Evolutionary conservation across 2,329 filamentous ascomycete species (phyloP).

Genomic region (Fusarium mexicanum): DNA sequence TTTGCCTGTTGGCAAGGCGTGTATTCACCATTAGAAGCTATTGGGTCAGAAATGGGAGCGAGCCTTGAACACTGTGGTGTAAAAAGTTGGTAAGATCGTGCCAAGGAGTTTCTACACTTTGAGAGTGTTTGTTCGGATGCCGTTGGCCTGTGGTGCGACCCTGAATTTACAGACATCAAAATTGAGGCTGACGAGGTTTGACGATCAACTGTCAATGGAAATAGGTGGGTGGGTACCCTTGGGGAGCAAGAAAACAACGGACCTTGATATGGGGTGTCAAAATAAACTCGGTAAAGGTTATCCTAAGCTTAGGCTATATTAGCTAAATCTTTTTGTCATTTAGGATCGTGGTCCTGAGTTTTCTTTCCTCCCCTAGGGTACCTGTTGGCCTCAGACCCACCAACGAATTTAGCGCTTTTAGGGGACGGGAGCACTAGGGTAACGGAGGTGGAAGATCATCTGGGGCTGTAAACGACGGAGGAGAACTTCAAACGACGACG

Average conservation of each 20-base stretch:
- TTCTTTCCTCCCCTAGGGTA: no score
- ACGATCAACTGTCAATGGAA: conserved; percentile 20
- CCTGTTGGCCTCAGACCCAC: conserved; percentile 9
- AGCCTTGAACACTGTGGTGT: background rate
- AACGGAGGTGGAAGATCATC: background rate
- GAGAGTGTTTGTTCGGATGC: background rate
- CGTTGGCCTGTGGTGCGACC: conserved; percentile 9
- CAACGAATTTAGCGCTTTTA: background rate
- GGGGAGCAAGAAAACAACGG: no score
- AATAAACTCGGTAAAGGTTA: no score
- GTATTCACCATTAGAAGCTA: background rate
- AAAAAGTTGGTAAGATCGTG: background rate
- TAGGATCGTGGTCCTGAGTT: no score
- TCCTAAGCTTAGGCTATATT: no score
- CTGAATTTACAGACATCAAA: background rate
- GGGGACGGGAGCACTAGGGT: conserved; percentile 7
- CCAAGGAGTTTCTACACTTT: background rate
- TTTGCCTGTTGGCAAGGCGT: background rate
- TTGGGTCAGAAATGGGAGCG: background rate
- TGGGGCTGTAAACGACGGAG: background rate
- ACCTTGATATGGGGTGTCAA: no score
- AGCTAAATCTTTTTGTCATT: no score
- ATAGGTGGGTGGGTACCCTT: background rate
- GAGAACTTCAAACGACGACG: background rate
- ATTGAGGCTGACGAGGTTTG: conserved; percentile 19